Evolutionary conservation across 164 flowering plant genomes (phyloP).

Genomic region (Stephania yunnanensis): DNA sequence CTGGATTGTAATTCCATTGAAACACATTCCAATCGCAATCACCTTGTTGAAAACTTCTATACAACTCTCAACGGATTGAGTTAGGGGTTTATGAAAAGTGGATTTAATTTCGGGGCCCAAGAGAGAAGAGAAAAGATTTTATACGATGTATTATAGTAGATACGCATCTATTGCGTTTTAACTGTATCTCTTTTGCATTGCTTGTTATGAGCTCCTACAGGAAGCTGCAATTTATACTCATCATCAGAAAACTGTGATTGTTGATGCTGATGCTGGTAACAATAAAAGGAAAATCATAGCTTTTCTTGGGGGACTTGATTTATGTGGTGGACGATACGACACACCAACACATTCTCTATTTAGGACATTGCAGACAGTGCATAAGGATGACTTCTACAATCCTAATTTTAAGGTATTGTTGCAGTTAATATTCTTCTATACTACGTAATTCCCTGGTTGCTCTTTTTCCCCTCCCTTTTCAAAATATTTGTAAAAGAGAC

Average conservation of each 20-base stretch:
- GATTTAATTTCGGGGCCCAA: too few relatives aligned
- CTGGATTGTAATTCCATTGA: background rate
- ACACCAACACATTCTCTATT: slow-evolving; percentile 66
- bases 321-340: slow-evolving; percentile 84
- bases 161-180: background rate
- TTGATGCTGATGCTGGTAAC: slow-evolving; percentile 76
- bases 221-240: slow-evolving; percentile 86
- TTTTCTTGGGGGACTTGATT: slow-evolving; percentile 85
- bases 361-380: slow-evolving; percentile 58
- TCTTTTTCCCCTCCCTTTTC: background rate
- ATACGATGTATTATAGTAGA: background rate
- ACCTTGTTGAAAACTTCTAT: background rate
- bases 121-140: background rate
- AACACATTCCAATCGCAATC: background rate
- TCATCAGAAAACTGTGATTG: slow-evolving; percentile 86
- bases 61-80: background rate
- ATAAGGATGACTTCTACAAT: slow-evolving; percentile 72
- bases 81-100: too few relatives aligned
- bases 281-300: slow-evolving; percentile 67
- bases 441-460: background rate
- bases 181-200: background rate
- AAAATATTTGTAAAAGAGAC: background rate
- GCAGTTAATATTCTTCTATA: slow-evolving; percentile 1
- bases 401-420: slow-evolving; percentile 56
- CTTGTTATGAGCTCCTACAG: slow-evolving; percentile 25